phyloP scores from a whole-genome alignment of 148 eudicot species.

The Talinum fruticosum region DNA sequence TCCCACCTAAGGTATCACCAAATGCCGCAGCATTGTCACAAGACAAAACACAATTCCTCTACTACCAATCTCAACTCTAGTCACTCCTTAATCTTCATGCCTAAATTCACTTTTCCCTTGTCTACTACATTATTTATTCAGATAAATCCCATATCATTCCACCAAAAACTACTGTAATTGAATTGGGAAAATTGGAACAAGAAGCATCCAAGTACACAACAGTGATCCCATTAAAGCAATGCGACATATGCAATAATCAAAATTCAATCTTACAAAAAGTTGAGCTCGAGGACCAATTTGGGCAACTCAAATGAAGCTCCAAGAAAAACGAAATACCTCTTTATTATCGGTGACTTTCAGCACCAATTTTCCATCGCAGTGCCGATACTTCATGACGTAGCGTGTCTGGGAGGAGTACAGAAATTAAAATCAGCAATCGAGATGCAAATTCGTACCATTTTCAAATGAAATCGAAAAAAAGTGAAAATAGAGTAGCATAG shows the following conservation, averaged over 20 bases:
- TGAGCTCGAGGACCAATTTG: not conserved
- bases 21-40: not conserved
- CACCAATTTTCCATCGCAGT: conserved; percentile 88
- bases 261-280: not conserved
- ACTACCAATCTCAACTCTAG: not conserved
- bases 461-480: not conserved
- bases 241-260: not conserved
- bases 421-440: not conserved
- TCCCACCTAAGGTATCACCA: too few species aligned
- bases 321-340: conserved; percentile 42
- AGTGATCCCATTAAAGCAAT: not conserved
- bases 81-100: not conserved
- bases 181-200: not conserved
- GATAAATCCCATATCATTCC: not conserved
- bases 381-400: conserved; percentile 79
- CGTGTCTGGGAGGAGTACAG: conserved; percentile 47
- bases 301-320: not conserved
- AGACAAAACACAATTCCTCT: not conserved
- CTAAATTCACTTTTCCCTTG: not conserved
- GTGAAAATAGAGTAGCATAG: not conserved
- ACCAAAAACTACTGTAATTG: not conserved
- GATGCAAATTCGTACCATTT: not conserved
- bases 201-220: not conserved
- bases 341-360: conserved; percentile 90
- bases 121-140: not conserved